phyloP scores from a whole-genome alignment of 2,329 filamentous ascomycete species.

The Davidsoniella neocaledoniae region DNA sequence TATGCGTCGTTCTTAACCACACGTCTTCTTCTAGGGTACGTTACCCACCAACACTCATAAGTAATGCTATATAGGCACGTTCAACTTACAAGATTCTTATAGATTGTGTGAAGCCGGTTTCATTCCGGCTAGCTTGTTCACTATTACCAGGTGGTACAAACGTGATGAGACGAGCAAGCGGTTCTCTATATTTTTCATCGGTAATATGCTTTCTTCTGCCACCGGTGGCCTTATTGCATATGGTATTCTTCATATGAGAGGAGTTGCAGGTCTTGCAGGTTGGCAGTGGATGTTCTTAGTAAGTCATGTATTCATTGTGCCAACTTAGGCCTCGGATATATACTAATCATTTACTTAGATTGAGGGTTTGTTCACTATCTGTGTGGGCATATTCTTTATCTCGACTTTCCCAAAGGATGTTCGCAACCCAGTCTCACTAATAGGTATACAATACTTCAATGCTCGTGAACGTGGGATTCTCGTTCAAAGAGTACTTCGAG shows the following conservation, averaged over 20 bases:
- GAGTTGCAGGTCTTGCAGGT: conserved; percentile 17
- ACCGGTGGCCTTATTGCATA: conserved; percentile 26
- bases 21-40: conserved; percentile 20
- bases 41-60: background rate
- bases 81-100: background rate
- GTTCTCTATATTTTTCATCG: conserved; percentile 28
- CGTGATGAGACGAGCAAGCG: conserved; percentile 28
- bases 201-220: conserved; percentile 26
- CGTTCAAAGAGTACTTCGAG: conserved; percentile 19
- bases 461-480: conserved; percentile 22
- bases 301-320: background rate
- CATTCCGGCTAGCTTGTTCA: conserved; percentile 30
- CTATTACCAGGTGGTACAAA: conserved; percentile 31
- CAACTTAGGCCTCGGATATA: background rate
- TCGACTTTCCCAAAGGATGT: conserved; percentile 18
- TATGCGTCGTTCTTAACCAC: conserved; percentile 21
- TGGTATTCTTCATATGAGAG: conserved; percentile 22
- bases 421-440: conserved; percentile 18
- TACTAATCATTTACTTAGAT: conserved; percentile 14
- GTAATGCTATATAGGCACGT: background rate
- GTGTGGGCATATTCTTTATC: conserved; percentile 20
- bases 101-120: conserved; percentile 20
- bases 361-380: conserved; percentile 23
- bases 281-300: conserved; percentile 23
- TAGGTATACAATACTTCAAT: conserved; percentile 19